Conservation (phyloP, 163 green algal species). For the Chlorella variabilis region DNA sequence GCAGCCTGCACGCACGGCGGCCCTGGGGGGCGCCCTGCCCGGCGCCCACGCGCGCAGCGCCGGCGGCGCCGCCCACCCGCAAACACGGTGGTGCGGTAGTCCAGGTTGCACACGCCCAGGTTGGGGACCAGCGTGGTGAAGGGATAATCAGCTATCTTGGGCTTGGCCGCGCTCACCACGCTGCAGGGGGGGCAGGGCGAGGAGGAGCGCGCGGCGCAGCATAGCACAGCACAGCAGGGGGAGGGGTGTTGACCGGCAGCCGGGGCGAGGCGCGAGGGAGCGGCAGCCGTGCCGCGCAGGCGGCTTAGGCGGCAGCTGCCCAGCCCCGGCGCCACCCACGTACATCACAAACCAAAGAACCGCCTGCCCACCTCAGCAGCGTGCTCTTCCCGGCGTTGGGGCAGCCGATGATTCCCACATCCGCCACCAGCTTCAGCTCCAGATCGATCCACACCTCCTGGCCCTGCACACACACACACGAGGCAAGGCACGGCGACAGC, state of each 20-base stretch:
- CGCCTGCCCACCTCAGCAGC: conserved; percentile 58
- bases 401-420: conserved; percentile 87
- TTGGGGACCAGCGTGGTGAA: conserved; percentile 94
- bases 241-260: no score
- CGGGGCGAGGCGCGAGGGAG: background rate
- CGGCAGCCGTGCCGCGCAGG: no score
- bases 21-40: no score
- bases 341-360: no score
- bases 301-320: no score
- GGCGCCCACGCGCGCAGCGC: no score
- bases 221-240: background rate
- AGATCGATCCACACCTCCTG: conserved; percentile 66
- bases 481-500: no score
- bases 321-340: no score
- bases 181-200: conserved; percentile 65
- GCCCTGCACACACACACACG: no score
- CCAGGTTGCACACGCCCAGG: conserved; percentile 90
- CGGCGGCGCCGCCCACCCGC: conserved; percentile 48
- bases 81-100: conserved; percentile 87
- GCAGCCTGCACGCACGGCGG: no score
- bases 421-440: conserved; percentile 81
- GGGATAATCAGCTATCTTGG: conserved; percentile 81
- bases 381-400: conserved; percentile 94
- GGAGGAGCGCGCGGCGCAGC: conserved; percentile 73
- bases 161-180: conserved; percentile 70